Conservation (phyloP, 1,284 basidiomycete genomes). For the Malassezia caprae region DNA sequence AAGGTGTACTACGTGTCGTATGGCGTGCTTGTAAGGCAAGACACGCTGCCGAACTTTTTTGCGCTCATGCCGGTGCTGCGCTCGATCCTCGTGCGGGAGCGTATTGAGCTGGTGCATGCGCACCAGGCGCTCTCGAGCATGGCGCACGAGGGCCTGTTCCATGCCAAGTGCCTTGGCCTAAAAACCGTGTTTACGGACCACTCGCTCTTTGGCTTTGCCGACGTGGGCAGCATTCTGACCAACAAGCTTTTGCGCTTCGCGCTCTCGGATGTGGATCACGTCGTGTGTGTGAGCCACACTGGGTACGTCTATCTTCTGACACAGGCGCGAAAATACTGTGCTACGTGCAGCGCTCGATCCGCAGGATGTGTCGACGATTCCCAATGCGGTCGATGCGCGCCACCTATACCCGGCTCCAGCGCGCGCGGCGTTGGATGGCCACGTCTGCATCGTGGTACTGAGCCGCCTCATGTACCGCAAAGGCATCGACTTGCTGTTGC, state of each 20-base stretch:
- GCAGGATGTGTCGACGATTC: slow-evolving; percentile 55
- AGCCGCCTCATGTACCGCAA: slow-evolving; percentile 92
- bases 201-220: slow-evolving; percentile 87
- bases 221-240: slow-evolving; percentile 87
- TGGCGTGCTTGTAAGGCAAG: slow-evolving; percentile 59
- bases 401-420: slow-evolving; percentile 63
- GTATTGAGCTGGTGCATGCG: slow-evolving; percentile 76
- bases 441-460: slow-evolving; percentile 64
- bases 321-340: slow-evolving; percentile 72
- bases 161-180: slow-evolving; percentile 56
- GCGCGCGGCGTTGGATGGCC: slow-evolving; percentile 9
- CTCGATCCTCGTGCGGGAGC: slow-evolving; percentile 75
- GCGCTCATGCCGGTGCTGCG: slow-evolving; percentile 81
- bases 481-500: slow-evolving; percentile 88
- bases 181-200: slow-evolving; percentile 94
- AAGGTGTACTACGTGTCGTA: slow-evolving; percentile 94
- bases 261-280: slow-evolving; percentile 79
- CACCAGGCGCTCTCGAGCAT: slow-evolving; percentile 82
- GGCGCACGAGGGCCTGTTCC: slow-evolving; percentile 82
- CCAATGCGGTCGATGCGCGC: slow-evolving; percentile 81
- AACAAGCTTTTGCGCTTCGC: slow-evolving; percentile 85
- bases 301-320: slow-evolving; percentile 56
- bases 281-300: slow-evolving; percentile 94
- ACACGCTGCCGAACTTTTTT: slow-evolving; percentile 88
- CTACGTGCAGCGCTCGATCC: slow-evolving; percentile 60